A percentile compares a stretch with the other conserved stretches of the same genome.
phyloP scores from a whole-genome alignment of 2,329 filamentous ascomycete genomes.

The Penicillium sp. region DNA sequence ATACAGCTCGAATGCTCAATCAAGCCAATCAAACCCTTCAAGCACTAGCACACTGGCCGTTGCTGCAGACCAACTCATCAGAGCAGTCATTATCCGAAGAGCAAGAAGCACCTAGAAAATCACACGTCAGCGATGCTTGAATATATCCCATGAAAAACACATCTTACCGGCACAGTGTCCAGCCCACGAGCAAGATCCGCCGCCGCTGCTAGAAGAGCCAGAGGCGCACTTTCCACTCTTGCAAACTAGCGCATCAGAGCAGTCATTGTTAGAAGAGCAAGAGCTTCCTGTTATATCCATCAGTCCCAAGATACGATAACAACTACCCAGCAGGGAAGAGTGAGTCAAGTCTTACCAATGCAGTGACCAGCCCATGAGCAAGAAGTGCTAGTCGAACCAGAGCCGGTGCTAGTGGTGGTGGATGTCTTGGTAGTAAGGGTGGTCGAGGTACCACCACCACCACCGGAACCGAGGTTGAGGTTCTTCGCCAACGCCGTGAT shows the following conservation, averaged over 20 bases:
- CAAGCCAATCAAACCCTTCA: background rate
- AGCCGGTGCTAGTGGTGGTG: slow-evolving; percentile 3
- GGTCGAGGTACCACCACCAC: background rate
- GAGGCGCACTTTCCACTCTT: slow-evolving; percentile 4
- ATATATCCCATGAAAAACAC: too few species aligned
- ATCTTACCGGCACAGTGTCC: too few species aligned
- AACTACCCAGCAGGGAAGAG: too few species aligned
- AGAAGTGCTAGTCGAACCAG: background rate
- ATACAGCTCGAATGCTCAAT: too few species aligned
- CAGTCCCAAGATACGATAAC: background rate
- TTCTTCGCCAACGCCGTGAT: slow-evolving; percentile 25
- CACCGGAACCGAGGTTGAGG: slow-evolving; percentile 15
- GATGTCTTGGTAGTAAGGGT: slow-evolving; percentile 1
- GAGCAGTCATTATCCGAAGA: slow-evolving; percentile 15
- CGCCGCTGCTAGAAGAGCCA: too few species aligned
- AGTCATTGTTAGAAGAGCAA: slow-evolving; percentile 14
- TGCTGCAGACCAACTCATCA: slow-evolving; percentile 10
- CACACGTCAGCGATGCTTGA: too few species aligned
- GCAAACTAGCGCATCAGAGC: slow-evolving; percentile 12
- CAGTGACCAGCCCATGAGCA: slow-evolving; percentile 26
- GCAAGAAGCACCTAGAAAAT: slow-evolving; percentile 4
- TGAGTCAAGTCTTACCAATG: slow-evolving; percentile 14
- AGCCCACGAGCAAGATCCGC: too few species aligned
- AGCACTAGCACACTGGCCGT: slow-evolving; percentile 9
- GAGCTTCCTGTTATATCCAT: slow-evolving; percentile 10